Evolutionary conservation across 2,329 filamentous ascomycete species (phyloP).

Genomic region (Cordyceps cicadae): DNA sequence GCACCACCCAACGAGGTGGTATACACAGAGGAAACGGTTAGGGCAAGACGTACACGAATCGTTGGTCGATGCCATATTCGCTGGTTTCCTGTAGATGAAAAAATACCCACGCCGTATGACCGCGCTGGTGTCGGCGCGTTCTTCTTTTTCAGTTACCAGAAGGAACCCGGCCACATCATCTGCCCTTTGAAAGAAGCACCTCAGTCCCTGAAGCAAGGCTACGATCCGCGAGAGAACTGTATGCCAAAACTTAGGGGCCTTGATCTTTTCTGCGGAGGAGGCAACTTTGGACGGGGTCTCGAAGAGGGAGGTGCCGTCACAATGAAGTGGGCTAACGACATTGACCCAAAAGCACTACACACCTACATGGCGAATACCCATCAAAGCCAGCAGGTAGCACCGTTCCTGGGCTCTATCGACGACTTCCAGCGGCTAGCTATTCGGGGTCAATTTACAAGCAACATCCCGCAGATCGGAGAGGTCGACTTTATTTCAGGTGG

Average conservation of each 20-base stretch:
- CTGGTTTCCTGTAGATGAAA: constrained; percentile 36
- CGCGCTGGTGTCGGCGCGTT: constrained; percentile 56
- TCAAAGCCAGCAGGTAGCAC: constrained; percentile 31
- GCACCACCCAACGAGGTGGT: constrained; percentile 50
- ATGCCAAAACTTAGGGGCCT: constrained; percentile 46
- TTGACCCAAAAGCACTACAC: constrained; percentile 54
- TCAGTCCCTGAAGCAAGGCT: constrained; percentile 43
- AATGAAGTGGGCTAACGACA: constrained; percentile 63
- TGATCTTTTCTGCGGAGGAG: constrained; percentile 71
- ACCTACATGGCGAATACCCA: constrained; percentile 63
- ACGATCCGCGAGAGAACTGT: constrained; percentile 32
- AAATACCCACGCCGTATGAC: constrained; percentile 56
- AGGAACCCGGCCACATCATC: constrained; percentile 11
- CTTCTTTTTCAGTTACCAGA: constrained; percentile 52
- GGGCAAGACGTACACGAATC: constrained; percentile 33
- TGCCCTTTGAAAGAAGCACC: constrained; percentile 29
- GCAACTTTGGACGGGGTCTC: constrained; percentile 67
- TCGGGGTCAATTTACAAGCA: constrained; percentile 33
- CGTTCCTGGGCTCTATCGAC: constrained; percentile 66
- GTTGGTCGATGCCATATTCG: constrained; percentile 51
- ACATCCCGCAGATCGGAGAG: constrained; percentile 50
- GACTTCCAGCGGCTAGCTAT: constrained; percentile 53
- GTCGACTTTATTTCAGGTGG: constrained; percentile 65
- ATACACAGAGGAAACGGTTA: constrained; percentile 39
- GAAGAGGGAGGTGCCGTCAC: constrained; percentile 61